phyloP scores from a whole-genome alignment of 495 filamentous ascomycete species.

The Amphirosellinia nigrospora region DNA sequence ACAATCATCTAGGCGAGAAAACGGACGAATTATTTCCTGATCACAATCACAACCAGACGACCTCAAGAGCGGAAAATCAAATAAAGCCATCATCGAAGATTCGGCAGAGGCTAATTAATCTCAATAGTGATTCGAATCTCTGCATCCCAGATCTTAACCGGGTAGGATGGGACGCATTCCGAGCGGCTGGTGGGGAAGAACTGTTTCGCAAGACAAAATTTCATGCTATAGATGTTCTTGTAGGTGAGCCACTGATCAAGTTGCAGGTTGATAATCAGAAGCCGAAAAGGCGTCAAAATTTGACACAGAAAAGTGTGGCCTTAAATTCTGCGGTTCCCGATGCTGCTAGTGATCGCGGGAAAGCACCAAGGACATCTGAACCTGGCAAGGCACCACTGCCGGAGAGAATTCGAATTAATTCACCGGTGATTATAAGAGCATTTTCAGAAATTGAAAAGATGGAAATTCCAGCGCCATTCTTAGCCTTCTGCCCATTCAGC shows the following conservation, averaged over 20 bases:
- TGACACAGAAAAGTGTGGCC: background rate
- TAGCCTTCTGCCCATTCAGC: conserved; percentile 1
- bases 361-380: background rate
- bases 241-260: conserved; percentile 9
- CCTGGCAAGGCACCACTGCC: background rate
- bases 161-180: background rate
- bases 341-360: too few species aligned
- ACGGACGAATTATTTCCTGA: too few species aligned
- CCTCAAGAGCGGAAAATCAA: too few species aligned
- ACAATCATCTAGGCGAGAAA: too few species aligned
- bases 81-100: background rate
- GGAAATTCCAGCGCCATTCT: background rate
- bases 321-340: background rate
- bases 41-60: too few species aligned
- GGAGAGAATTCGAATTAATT: conserved; percentile 15
- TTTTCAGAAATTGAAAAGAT: background rate
- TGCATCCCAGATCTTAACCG: conserved; percentile 4
- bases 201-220: conserved; percentile 1
- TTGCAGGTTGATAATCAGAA: background rate
- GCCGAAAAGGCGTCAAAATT: background rate
- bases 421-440: background rate
- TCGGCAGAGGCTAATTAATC: background rate
- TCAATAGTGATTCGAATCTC: background rate
- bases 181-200: background rate
- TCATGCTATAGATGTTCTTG: conserved; percentile 1